A percentile compares a stretch with the other conserved stretches of the same genome.
phyloP scores from a whole-genome alignment of 441 rosid genomes.

The Euphorbia corollata region DNA sequence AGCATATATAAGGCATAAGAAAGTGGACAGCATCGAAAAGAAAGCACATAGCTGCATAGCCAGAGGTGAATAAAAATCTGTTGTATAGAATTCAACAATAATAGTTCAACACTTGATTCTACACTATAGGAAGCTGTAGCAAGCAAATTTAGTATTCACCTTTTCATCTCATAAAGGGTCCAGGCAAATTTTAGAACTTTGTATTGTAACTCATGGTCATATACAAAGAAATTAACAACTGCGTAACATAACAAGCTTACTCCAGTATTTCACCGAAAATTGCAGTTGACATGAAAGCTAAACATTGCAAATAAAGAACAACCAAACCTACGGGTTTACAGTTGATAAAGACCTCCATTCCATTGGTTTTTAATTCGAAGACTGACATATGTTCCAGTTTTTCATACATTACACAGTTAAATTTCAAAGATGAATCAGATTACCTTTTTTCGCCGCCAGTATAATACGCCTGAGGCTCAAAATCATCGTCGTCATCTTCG shows the following conservation, averaged over 20 bases:
- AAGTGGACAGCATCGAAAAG: too few species aligned
- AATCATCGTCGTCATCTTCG: slow-evolving; percentile 38
- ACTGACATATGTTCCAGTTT: too few species aligned
- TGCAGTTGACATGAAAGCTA: neutral
- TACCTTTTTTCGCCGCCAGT: slow-evolving; percentile 87
- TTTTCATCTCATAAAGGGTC: neutral
- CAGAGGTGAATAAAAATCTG: too few species aligned
- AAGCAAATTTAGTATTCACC: neutral
- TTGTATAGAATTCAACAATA: neutral
- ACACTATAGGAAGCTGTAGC: neutral
- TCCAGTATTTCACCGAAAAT: neutral
- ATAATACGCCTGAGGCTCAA: slow-evolving; percentile 57
- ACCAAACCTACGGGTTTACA: too few species aligned
- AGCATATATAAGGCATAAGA: too few species aligned
- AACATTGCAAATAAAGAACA: neutral
- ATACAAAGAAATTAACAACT: neutral
- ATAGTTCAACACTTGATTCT: neutral
- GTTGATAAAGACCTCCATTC: neutral
- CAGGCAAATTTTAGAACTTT: neutral
- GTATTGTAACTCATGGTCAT: neutral
- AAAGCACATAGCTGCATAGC: too few species aligned
- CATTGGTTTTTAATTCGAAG: too few species aligned
- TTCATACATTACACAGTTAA: neutral
- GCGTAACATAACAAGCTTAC: neutral
- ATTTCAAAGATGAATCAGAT: neutral